Conservation (phyloP, 352 stramenopile genomes). For the Hyaloperonospora arabidopsidis region DNA sequence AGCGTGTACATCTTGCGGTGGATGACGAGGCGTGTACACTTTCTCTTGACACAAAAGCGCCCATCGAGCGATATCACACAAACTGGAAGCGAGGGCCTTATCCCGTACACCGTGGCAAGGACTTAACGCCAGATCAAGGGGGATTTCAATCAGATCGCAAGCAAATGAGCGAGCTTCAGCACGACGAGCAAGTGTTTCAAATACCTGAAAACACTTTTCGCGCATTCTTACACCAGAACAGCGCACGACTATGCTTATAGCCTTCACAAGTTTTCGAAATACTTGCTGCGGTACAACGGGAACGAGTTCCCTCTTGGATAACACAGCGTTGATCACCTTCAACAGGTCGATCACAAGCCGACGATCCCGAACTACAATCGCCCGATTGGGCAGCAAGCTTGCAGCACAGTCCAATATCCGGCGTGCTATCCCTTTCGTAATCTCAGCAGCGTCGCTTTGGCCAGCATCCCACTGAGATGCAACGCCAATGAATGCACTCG, state of each 20-base stretch:
- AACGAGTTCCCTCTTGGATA: constrained; percentile 11
- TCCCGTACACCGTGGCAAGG: constrained; percentile 6
- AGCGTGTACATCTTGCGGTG: constrained; percentile 13
- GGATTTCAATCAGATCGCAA: constrained; percentile 12
- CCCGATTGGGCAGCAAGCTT: constrained; percentile 13
- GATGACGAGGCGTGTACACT: neutral
- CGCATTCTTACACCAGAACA: constrained; percentile 20
- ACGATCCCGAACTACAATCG: constrained; percentile 13
- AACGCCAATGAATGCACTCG: constrained; percentile 17
- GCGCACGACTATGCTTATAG: constrained; percentile 3
- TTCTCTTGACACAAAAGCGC: constrained; percentile 18
- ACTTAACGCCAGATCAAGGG: constrained; percentile 25
- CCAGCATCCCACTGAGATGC: constrained; percentile 6
- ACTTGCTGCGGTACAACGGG: constrained; percentile 14
- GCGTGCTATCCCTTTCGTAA: constrained; percentile 11
- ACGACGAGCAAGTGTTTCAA: constrained; percentile 17
- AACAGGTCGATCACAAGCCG: constrained; percentile 16
- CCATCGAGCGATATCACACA: constrained; percentile 13
- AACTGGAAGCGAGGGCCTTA: constrained; percentile 6
- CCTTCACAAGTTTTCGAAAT: constrained; percentile 8
- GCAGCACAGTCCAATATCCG: constrained; percentile 21
- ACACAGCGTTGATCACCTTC: constrained; percentile 16
- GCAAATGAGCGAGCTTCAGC: constrained; percentile 10
- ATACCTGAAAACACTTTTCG: constrained; percentile 19
- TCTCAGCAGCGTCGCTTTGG: constrained; percentile 7